Evolutionary conservation across 2,329 filamentous ascomycete genomes (phyloP).

Genomic region (Corinectria fuckeliana): DNA sequence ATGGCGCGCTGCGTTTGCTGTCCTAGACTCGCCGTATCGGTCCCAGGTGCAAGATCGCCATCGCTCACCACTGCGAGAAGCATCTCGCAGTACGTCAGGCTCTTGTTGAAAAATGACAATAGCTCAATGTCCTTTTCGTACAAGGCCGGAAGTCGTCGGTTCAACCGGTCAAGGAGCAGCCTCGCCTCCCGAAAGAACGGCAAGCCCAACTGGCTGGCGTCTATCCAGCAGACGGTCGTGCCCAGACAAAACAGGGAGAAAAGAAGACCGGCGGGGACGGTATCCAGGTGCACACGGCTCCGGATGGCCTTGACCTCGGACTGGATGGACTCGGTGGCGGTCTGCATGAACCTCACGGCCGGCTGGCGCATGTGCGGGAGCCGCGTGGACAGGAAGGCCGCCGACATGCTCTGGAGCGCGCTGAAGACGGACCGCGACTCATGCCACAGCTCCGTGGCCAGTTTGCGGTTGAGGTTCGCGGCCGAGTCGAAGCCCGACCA

Average conservation of each 20-base stretch:
- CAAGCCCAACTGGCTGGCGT: slow-evolving; percentile 42
- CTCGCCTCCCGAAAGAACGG: slow-evolving; percentile 43
- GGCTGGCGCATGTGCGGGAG: slow-evolving; percentile 46
- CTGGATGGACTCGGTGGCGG: slow-evolving; percentile 44
- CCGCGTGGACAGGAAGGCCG: slow-evolving; percentile 43
- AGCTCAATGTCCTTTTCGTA: slow-evolving; percentile 37
- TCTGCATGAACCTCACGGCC: slow-evolving; percentile 43
- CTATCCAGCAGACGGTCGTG: slow-evolving; percentile 50
- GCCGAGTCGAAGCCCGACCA: slow-evolving; percentile 51
- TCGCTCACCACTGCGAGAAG: slow-evolving; percentile 47
- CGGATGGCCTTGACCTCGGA: slow-evolving; percentile 41
- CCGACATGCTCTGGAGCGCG: slow-evolving; percentile 50
- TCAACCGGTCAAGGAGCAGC: slow-evolving; percentile 35
- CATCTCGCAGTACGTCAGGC: slow-evolving; percentile 51
- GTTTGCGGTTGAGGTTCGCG: slow-evolving; percentile 46
- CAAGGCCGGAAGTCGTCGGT: slow-evolving; percentile 22
- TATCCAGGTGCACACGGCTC: slow-evolving; percentile 19
- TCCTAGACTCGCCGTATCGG: neutral
- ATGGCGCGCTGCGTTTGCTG: neutral
- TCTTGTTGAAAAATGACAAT: slow-evolving; percentile 47
- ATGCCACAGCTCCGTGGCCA: slow-evolving; percentile 47
- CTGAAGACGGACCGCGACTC: slow-evolving; percentile 47
- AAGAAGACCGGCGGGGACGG: slow-evolving; percentile 44
- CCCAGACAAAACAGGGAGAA: slow-evolving; percentile 50
- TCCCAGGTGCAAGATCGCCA: slow-evolving; percentile 17